These are phyloP conservation scores for Aureobasidium uvarum DNA, from an alignment of 2,329 filamentous ascomycete genomes.

Conservation along the genomic window DNA sequence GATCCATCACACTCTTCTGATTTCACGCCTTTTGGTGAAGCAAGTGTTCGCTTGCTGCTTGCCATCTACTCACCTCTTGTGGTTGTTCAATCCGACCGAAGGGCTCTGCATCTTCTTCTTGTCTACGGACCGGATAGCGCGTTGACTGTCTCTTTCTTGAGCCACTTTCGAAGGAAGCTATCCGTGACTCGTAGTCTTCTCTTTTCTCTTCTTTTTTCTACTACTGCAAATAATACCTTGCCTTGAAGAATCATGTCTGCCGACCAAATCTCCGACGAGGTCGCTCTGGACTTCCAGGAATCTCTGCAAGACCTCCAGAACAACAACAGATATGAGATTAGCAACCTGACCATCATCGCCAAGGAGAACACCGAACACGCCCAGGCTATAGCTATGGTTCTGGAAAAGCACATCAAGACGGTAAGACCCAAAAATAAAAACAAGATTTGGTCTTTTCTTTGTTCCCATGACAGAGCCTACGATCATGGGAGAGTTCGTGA, in stretches of 20 bases:
- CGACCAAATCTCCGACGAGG: conserved; percentile 75
- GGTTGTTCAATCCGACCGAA: conserved; percentile 20
- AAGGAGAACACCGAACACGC: conserved; percentile 97
- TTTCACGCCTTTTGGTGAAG: conserved; percentile 25
- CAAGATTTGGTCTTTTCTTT: background rate
- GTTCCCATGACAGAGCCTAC: background rate
- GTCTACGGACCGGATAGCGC: conserved; percentile 26
- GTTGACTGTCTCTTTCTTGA: conserved; percentile 22
- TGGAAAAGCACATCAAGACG: conserved; percentile 91
- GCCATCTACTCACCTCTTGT: conserved; percentile 24
- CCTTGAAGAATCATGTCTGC: conserved; percentile 31
- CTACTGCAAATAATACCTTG: conserved; percentile 31
- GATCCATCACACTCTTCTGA: conserved; percentile 44
- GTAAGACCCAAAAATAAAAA: conserved; percentile 58
- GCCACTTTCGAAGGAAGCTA: conserved; percentile 23
- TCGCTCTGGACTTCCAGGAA: conserved; percentile 91
- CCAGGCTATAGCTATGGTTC: conserved; percentile 81
- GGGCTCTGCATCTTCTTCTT: background rate
- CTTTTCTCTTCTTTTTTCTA: conserved; percentile 6
- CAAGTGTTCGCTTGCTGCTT: conserved; percentile 20
- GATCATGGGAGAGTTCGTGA: conserved; percentile 9
- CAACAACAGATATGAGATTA: conserved; percentile 94
- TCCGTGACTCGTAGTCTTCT: conserved; percentile 28
- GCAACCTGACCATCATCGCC: conserved; percentile 94
- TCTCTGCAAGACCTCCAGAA: conserved; percentile 86